A percentile compares a stretch with the other conserved stretches of the same genome.
Evolutionary conservation across 345 rosid genomes (phyloP).

Genomic region (Pelargonium nanum): DNA sequence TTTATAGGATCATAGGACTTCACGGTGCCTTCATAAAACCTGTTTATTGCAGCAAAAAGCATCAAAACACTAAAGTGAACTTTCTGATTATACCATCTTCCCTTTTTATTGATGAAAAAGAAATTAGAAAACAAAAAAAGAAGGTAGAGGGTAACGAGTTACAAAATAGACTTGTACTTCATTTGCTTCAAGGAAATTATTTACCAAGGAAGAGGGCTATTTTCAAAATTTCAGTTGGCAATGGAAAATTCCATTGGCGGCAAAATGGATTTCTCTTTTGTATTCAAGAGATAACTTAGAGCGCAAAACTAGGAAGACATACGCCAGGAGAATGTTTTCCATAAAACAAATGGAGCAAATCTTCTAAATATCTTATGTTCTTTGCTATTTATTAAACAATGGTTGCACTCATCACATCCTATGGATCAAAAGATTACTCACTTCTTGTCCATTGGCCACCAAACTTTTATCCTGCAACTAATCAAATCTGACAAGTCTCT

Average conservation of each 20-base stretch:
- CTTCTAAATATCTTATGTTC: no score
- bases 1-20: slow-evolving; percentile 82
- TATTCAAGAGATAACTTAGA: no score
- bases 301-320: no score
- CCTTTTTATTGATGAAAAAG: background rate
- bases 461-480: slow-evolving; percentile 77
- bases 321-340: no score
- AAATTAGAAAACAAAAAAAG: background rate
- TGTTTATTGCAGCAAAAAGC: slow-evolving; percentile 23
- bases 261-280: no score
- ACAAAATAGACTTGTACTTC: background rate
- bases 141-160: no score
- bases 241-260: no score
- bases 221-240: no score
- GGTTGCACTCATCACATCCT: background rate
- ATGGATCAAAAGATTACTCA: slow-evolving; percentile 23
- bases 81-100: background rate
- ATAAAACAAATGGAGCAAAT: no score
- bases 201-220: no score
- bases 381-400: no score
- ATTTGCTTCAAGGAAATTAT: no score
- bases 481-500: slow-evolving; percentile 53
- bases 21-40: slow-evolving; percentile 87
- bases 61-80: background rate
- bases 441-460: slow-evolving; percentile 99